Conservation (phyloP, 257 asterid species). For the Paraleonurus japonicus region DNA sequence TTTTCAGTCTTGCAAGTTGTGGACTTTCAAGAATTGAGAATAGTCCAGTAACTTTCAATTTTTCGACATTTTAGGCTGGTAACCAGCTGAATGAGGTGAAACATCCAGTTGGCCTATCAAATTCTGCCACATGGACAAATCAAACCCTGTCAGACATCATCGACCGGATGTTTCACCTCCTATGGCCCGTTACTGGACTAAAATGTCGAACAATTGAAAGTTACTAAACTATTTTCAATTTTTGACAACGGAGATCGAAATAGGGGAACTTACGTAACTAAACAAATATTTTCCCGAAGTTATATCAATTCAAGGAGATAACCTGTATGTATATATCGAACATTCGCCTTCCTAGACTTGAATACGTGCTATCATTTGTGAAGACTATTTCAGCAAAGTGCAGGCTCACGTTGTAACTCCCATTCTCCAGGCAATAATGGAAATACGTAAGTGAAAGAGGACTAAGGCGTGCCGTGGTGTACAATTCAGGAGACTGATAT, state of each 20-base stretch:
- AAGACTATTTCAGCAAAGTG: conserved; percentile 77
- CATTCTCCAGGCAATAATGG: conserved; percentile 75
- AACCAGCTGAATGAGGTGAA: not conserved
- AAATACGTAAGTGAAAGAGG: conserved; percentile 78
- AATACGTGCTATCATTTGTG: conserved; percentile 55
- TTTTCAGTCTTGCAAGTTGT: not conserved
- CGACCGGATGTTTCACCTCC: not conserved
- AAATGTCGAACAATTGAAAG: not conserved
- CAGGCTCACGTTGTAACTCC: conserved; percentile 65
- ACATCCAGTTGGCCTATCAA: not conserved
- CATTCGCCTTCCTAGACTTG: conserved; percentile 67
- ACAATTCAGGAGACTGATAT: conserved; percentile 52
- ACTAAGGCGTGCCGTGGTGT: conserved; percentile 66
- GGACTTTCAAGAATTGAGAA: not conserved
- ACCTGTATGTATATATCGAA: conserved; percentile 90
- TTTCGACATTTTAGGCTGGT: not conserved
- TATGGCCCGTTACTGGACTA: not conserved
- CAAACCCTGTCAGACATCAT: not conserved
- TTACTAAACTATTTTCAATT: not conserved
- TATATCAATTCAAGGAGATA: conserved; percentile 2
- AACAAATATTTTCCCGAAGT: not conserved
- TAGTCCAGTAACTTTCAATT: not conserved
- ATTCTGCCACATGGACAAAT: not conserved
- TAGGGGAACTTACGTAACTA: not conserved
- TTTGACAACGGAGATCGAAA: not conserved